Evolutionary conservation across 2,329 filamentous ascomycete species (phyloP), one percentile per base, ranked within the genome.

Genomic region (Diaporthe citri): DNA sequence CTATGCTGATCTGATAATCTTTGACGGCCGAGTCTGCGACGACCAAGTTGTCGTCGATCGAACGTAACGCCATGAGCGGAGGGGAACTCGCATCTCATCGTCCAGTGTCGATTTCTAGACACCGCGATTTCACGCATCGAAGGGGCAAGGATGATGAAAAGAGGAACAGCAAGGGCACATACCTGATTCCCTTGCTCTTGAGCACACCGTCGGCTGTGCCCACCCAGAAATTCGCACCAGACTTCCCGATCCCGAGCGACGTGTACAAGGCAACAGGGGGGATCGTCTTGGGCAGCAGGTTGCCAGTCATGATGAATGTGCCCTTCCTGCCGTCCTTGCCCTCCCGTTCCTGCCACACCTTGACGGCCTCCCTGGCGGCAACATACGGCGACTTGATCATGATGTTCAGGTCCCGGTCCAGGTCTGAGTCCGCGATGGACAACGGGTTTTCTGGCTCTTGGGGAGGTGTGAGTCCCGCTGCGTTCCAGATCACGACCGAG

Each of bases 401-500:
- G 25, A 76, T 34, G 15, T 60, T 69, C 9, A 75, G 10, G n/a
- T 70, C 73, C 73, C 43, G 64, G 22, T 71, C 56, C 4, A 76
- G 57, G 34, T 60, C 75, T 3, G 39, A 64, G n/a, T 64, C 59
- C 3, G 48, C 17, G 52, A 77, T 48, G 43, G 71, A 52, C 25
- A 77, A 51, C 12, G 75, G 73, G 71, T 77, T 77, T 46, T 46
- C 55, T 6, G 70, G 43, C 28, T 76, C 75, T 6, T 75, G n/a
- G 2, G 74, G 75, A 17, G 59, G 59, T 10, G 73, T 64, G 31
- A 43, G 46, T 25, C 36, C 22, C 3, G 75, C 73, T 2, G 73
- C 75, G 62, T 76, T 77, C 76, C 76, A 77, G 55, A 77, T 41
- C 9, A 77, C 67, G 22, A 77, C 75, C 12, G 66, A 60, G 13